A percentile compares a stretch with the other conserved stretches of the same genome.
Evolutionary conservation across 139 green algal genomes (phyloP).

Genomic region (Volvox africanus): DNA sequence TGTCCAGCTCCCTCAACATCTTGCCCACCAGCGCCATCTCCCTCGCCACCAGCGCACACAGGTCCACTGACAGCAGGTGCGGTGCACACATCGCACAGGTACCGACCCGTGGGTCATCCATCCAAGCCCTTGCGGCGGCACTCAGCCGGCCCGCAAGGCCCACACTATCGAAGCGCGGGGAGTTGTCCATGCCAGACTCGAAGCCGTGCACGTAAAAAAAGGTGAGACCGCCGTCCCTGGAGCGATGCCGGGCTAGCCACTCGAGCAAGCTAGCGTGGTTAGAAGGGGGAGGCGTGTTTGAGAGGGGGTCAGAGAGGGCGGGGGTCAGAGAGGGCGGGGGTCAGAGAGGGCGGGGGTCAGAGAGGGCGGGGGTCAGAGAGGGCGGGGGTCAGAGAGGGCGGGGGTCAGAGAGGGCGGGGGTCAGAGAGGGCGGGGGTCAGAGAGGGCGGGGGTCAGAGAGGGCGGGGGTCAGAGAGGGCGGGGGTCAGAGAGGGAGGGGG

Average conservation of each 20-base stretch:
- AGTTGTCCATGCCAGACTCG: slow-evolving; percentile 44
- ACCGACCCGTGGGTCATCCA: not conserved
- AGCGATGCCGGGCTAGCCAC: slow-evolving; percentile 31
- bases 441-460: not conserved
- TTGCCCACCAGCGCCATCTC: slow-evolving; percentile 26
- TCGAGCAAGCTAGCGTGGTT: slow-evolving; percentile 8
- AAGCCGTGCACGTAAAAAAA: slow-evolving; percentile 37
- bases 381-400: not conserved
- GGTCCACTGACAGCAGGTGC: slow-evolving; percentile 20
- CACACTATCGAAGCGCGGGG: slow-evolving; percentile 26
- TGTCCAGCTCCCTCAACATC: not conserved
- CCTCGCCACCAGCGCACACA: slow-evolving; percentile 24
- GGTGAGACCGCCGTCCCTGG: slow-evolving; percentile 20
- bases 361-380: no score
- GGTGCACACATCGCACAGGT: slow-evolving; percentile 13
- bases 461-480: not conserved
- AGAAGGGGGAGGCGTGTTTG: not conserved
- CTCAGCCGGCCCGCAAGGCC: not conserved
- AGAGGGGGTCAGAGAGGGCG: not conserved
- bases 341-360: not conserved
- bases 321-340: not conserved
- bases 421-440: not conserved
- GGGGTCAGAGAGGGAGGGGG: not conserved
- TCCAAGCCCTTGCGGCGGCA: not conserved
- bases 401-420: not conserved